A percentile compares a stretch with the other conserved stretches of the same genome.
Evolutionary conservation across 805 yeast genomes (phyloP).

Genomic region (Wickerhamiella siamensis): DNA sequence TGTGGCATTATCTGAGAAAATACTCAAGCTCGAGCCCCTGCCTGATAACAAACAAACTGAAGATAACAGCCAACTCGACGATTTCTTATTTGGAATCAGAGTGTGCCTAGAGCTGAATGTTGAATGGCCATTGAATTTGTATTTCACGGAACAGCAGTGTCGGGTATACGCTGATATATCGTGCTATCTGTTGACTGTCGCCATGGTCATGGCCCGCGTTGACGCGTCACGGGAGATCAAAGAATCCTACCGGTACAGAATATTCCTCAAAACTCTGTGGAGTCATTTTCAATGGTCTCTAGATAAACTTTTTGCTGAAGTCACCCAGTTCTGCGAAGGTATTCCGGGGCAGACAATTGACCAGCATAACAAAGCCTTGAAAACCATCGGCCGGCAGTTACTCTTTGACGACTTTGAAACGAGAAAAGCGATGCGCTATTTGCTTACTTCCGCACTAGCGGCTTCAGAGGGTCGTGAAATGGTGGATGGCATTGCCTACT

Average conservation of each 20-base stretch:
- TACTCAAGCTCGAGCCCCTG: conserved; percentile 1
- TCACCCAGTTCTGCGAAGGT: background rate
- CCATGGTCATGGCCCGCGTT: background rate
- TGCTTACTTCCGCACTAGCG: background rate
- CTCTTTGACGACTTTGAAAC: background rate
- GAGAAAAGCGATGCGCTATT: background rate
- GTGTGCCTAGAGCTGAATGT: conserved; percentile 9
- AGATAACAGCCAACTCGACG: conserved; percentile 11
- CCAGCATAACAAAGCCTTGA: background rate
- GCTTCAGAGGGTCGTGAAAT: background rate
- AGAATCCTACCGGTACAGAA: background rate
- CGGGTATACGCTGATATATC: background rate
- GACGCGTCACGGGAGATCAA: background rate
- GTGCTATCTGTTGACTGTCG: background rate
- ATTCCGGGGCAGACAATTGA: background rate
- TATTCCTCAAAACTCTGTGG: background rate
- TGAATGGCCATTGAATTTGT: conserved; percentile 14
- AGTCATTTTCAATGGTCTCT: background rate
- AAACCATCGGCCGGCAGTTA: background rate
- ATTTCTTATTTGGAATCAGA: conserved; percentile 9
- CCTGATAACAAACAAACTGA: conserved; percentile 2
- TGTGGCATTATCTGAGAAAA: background rate
- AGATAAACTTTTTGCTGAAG: background rate
- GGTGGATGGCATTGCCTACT: background rate
- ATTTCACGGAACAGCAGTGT: background rate